Evolutionary conservation across 106 monocot genomes (phyloP), one percentile per base, ranked within the genome.

Genomic region (Allium fistulosum): DNA sequence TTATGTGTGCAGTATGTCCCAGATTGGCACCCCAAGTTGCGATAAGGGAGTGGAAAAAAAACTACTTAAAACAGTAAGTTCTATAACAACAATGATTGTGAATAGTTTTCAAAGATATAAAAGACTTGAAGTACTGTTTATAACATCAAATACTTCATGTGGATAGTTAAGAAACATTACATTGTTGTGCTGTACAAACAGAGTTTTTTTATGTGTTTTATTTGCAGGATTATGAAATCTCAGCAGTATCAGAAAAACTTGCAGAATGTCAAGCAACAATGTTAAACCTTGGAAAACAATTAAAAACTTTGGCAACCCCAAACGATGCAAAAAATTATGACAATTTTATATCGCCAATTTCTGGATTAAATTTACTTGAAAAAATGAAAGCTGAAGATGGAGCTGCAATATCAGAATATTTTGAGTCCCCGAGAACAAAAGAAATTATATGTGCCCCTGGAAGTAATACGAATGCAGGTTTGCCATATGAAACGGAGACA

Each of bases 261-360:
- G 84, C 79, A 17, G 87, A 84, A 65, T 92, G 87, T 68, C 84
- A 87, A 62, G 91, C 87, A 50, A 92, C 84, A 51, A 84, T 92
- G 11, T 17, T 82, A 45, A 78, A 79, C 37, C 70, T 87, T 17
- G 80, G 91, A 37, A 81, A 82, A 63, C 91, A 92, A 69, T 62
- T 92, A 71, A 84, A 82, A 72, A 74, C 82, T 57, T 70, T 92
- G 71, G 82, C 92, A 72, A 76, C 88, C 10, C 92, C 88, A 62
- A 88, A 28, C 60, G 85, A 85, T 28, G 80, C 84, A 53, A 9
- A 65, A 51, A 73, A 85, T 2, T 79, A 83, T 11, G 82, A 88
- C 62, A 78, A 87, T 37, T 75, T 87, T 48, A 70, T 78, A 60
- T 51, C 61, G 16, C 61, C 75, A 0, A 63, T 74, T 64, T 9